These are phyloP conservation scores for Xylaria sp. DNA, from an alignment of 2,329 filamentous ascomycete species.

Conservation along the genomic window DNA sequence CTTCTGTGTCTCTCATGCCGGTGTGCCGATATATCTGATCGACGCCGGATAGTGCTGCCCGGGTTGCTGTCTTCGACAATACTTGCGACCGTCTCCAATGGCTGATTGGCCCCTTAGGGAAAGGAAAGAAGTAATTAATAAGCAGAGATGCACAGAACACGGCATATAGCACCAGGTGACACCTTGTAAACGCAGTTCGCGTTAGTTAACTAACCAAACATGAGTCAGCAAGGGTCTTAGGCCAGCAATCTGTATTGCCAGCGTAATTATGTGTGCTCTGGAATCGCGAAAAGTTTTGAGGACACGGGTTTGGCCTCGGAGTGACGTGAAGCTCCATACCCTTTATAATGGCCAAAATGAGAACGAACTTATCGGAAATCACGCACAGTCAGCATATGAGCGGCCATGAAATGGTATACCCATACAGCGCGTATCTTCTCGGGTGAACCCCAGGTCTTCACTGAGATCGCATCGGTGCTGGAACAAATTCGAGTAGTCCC, in stretches of 20 bases:
- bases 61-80: slow-evolving; percentile 57
- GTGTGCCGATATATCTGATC: slow-evolving; percentile 54
- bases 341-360: not conserved
- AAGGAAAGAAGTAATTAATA: slow-evolving; percentile 62
- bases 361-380: not conserved
- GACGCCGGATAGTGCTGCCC: slow-evolving; percentile 45
- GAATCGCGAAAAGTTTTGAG: not conserved
- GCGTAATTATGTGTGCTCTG: not conserved
- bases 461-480: slow-evolving; percentile 57
- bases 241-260: not conserved
- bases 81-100: slow-evolving; percentile 63
- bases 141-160: slow-evolving; percentile 51
- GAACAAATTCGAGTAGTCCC: slow-evolving; percentile 50
- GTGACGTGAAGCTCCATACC: too few relatives aligned
- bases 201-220: slow-evolving; percentile 54
- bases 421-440: slow-evolving; percentile 71
- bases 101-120: slow-evolving; percentile 59
- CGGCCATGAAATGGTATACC: slow-evolving; percentile 73
- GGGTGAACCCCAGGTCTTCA: slow-evolving; percentile 59
- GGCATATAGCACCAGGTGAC: slow-evolving; percentile 62
- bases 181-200: slow-evolving; percentile 56
- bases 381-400: slow-evolving; percentile 54
- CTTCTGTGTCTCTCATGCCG: slow-evolving; percentile 57
- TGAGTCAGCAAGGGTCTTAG: slow-evolving; percentile 14
- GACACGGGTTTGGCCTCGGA: not conserved